Conservation (phyloP, 139 green algal species). For the Picochlorum sp. region DNA sequence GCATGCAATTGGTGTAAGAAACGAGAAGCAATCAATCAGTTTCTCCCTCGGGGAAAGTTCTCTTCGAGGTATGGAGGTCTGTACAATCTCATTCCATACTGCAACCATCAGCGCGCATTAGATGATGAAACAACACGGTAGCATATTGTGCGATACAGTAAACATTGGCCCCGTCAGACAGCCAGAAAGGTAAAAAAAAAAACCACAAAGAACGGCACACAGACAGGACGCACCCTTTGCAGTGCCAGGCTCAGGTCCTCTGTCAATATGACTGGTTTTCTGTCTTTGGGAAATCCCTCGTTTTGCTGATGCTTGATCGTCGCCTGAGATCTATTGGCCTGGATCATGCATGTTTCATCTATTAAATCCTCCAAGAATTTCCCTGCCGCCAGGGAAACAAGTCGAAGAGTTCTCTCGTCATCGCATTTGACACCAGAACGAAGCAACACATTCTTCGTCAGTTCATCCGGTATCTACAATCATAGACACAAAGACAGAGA, state of each 20-base stretch:
- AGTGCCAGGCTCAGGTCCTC: slow-evolving; percentile 31
- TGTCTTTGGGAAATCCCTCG: slow-evolving; percentile 24
- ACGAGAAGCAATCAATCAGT: too few species aligned
- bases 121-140: too few species aligned
- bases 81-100: slow-evolving; percentile 30
- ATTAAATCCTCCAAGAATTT: slow-evolving; percentile 21
- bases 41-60: neutral
- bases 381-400: slow-evolving; percentile 40
- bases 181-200: too few species aligned
- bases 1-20: too few species aligned
- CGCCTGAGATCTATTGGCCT: slow-evolving; percentile 16
- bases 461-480: slow-evolving; percentile 35
- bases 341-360: slow-evolving; percentile 24
- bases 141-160: too few species aligned
- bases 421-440: slow-evolving; percentile 17
- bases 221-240: too few species aligned
- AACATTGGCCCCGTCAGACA: too few species aligned
- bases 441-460: slow-evolving; percentile 27
- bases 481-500: neutral
- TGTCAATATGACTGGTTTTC: slow-evolving; percentile 13
- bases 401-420: slow-evolving; percentile 22
- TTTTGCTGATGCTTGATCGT: slow-evolving; percentile 12
- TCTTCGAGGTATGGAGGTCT: slow-evolving; percentile 15
- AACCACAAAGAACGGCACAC: too few species aligned
- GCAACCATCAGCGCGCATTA: too few species aligned